These are phyloP conservation scores for Saccharomyces hybrid DNA, from an alignment of 1,139 yeast species.

Conservation along the genomic window DNA sequence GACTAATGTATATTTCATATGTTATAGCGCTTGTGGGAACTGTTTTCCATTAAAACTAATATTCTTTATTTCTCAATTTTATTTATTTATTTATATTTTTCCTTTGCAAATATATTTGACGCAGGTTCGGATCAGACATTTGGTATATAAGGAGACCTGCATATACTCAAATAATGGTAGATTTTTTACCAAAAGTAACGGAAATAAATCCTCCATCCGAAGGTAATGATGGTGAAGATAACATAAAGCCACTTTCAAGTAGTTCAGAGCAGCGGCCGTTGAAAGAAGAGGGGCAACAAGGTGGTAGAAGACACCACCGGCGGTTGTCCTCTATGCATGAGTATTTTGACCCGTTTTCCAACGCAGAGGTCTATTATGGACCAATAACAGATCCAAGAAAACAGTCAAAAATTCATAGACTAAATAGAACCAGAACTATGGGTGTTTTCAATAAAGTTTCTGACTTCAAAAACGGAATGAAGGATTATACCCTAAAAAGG, in stretches of 20 bases:
- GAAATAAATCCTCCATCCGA: not conserved
- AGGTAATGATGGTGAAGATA: not conserved
- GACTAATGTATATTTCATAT: not conserved
- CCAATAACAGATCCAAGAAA: conserved; percentile 48
- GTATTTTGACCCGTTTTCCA: conserved; percentile 51
- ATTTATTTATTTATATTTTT: not conserved
- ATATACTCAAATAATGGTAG: not conserved
- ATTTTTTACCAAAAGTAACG: not conserved
- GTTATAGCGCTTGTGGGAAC: not conserved
- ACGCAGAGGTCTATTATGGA: conserved; percentile 68
- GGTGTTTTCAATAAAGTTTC: conserved; percentile 33
- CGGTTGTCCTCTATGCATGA: conserved; percentile 26
- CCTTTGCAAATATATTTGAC: not conserved
- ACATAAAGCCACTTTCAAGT: not conserved
- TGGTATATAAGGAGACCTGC: not conserved
- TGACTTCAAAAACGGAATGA: conserved; percentile 16
- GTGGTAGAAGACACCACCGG: conserved; percentile 20
- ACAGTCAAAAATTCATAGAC: conserved; percentile 6
- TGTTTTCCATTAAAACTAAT: not conserved
- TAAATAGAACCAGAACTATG: conserved; percentile 34
- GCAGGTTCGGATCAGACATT: not conserved
- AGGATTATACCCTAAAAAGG: conserved; percentile 35
- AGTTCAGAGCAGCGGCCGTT: not conserved
- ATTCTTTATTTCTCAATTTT: not conserved
- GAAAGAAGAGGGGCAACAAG: not conserved